Conservation (phyloP, 1,284 basidiomycete species). For the Leccinum huronense region DNA sequence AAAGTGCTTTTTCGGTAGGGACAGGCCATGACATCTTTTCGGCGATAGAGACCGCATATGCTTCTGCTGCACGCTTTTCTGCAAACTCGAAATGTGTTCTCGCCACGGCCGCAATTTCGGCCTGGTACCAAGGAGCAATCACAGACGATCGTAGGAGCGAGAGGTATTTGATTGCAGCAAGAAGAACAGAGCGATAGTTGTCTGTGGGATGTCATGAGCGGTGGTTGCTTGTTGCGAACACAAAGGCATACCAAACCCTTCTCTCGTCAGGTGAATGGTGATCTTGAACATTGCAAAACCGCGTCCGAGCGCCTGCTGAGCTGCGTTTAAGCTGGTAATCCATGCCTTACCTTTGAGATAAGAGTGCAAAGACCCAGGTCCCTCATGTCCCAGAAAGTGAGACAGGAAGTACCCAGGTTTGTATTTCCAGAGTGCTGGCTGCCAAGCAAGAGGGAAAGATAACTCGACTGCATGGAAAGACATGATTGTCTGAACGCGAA, state of each 20-base stretch:
- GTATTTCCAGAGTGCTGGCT: constrained; percentile 74
- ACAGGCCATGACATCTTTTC: constrained; percentile 78
- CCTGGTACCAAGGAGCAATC: constrained; percentile 74
- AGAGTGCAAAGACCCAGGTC: constrained; percentile 88
- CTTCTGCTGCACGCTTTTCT: constrained; percentile 80
- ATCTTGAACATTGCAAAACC: constrained; percentile 92
- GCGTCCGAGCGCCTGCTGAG: constrained; percentile 70
- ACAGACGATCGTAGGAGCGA: constrained; percentile 72
- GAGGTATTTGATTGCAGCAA: constrained; percentile 86
- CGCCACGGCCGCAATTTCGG: constrained; percentile 76
- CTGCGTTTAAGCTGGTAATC: constrained; percentile 79
- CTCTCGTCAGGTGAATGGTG: constrained; percentile 77
- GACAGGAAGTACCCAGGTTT: constrained; percentile 83
- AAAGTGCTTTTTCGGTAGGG: constrained; percentile 78
- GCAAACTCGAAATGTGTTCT: constrained; percentile 84
- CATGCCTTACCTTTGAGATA: constrained; percentile 93
- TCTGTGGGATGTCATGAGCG: constrained; percentile 35
- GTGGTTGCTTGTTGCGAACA: constrained; percentile 8
- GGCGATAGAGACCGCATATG: constrained; percentile 79
- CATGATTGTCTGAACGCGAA: constrained; percentile 90
- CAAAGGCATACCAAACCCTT: constrained; percentile 74
- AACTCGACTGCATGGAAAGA: constrained; percentile 87
- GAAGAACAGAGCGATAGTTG: constrained; percentile 75
- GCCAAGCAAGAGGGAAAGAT: constrained; percentile 85
- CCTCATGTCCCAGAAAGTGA: constrained; percentile 95